Evolutionary conservation across 768 basidiomycete species (phyloP).

Genomic region (Lentinula boryana): DNA sequence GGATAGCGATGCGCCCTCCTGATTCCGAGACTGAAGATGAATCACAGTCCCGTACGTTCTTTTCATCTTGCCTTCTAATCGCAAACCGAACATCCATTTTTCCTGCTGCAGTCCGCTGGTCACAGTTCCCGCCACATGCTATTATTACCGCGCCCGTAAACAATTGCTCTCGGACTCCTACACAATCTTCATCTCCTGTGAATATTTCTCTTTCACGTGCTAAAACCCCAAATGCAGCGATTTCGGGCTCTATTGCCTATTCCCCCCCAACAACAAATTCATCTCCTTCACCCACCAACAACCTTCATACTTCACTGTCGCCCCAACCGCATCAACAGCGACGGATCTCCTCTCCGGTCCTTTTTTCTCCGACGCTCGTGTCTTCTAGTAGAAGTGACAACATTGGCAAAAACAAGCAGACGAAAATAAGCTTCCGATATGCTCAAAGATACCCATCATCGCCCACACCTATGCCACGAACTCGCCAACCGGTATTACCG

Average conservation of each 20-base stretch:
- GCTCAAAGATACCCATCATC: not conserved
- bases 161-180: not conserved
- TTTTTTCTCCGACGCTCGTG: not conserved
- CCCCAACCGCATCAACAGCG: not conserved
- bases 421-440: not conserved
- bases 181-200: too few relatives aligned
- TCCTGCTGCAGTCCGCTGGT: not conserved
- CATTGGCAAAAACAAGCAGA: not conserved
- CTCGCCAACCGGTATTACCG: not conserved
- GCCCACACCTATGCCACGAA: not conserved
- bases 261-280: not conserved
- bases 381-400: not conserved
- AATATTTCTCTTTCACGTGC: not conserved
- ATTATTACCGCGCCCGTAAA: not conserved
- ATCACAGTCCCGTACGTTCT: not conserved
- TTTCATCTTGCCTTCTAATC: not conserved
- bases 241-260: not conserved
- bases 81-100: not conserved
- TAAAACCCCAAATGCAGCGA: not conserved
- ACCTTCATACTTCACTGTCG: not conserved
- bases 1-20: not conserved
- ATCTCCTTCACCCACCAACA: not conserved
- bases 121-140: not conserved
- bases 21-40: not conserved
- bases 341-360: too few relatives aligned